Conservation (phyloP, 2,329 filamentous ascomycete genomes). For the Nigrospora sphaerica region DNA sequence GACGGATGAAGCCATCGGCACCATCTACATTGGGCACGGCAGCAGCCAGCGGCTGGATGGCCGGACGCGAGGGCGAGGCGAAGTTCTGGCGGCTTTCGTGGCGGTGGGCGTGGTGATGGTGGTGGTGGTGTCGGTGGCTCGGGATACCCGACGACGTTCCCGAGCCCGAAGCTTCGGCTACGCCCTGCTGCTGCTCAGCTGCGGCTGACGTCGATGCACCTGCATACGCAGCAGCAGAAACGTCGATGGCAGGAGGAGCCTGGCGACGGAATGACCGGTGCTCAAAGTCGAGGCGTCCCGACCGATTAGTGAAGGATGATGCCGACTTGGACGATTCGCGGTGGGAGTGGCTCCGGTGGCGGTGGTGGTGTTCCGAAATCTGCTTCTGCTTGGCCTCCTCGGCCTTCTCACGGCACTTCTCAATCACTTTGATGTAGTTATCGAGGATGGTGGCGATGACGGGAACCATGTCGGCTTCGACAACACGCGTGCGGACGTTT, state of each 20-base stretch:
- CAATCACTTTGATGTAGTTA: conserved; percentile 95
- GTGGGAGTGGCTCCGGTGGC: conserved; percentile 43
- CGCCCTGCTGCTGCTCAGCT: conserved; percentile 25
- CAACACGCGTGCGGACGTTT: conserved; percentile 85
- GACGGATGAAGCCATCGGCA: conserved; percentile 68
- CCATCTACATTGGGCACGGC: conserved; percentile 61
- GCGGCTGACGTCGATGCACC: conserved; percentile 32
- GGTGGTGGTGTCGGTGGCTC: conserved; percentile 39
- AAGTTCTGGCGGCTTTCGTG: conserved; percentile 42
- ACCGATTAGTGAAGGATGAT: conserved; percentile 45
- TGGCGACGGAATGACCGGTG: conserved; percentile 65
- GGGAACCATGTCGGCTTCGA: conserved; percentile 98
- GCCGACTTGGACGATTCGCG: conserved; percentile 37
- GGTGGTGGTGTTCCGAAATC: conserved; percentile 43
- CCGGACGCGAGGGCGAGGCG: conserved; percentile 41
- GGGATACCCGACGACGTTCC: conserved; percentile 58
- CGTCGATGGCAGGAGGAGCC: conserved; percentile 75
- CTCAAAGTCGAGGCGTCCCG: conserved; percentile 47
- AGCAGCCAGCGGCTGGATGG: conserved; percentile 60
- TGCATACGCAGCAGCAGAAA: conserved; percentile 47
- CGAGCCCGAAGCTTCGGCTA: conserved; percentile 24
- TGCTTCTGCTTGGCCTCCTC: conserved; percentile 75
- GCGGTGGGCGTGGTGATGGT: conserved; percentile 34
- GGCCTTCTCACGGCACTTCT: conserved; percentile 80
- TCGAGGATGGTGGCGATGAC: conserved; percentile 97